These are phyloP conservation scores for Apiospora marii DNA, from an alignment of 2,329 filamentous ascomycete genomes.

Conservation along the genomic window DNA sequence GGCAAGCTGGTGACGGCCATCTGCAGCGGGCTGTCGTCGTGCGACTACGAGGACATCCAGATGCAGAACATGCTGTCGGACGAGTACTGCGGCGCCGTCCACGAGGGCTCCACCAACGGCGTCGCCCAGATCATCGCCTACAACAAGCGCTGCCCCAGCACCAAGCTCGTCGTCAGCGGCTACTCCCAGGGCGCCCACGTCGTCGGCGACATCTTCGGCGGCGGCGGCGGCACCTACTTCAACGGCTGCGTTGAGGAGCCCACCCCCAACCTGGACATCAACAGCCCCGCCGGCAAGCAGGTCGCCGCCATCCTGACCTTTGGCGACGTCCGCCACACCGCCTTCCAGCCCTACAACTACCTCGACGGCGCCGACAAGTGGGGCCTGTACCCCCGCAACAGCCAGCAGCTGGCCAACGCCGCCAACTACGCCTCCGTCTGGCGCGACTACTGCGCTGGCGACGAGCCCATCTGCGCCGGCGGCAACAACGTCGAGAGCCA, in stretches of 20 bases:
- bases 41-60: conserved; percentile 40
- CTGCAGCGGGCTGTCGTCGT: conserved; percentile 36
- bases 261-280: conserved; percentile 38
- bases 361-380: conserved; percentile 37
- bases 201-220: conserved; percentile 46
- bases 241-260: conserved; percentile 39
- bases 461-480: conserved; percentile 50
- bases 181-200: conserved; percentile 52
- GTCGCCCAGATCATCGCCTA: conserved; percentile 49
- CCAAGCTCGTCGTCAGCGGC: conserved; percentile 50
- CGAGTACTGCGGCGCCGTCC: conserved; percentile 47
- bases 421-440: conserved; percentile 37
- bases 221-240: conserved; percentile 45
- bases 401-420: conserved; percentile 39
- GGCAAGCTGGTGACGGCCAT: conserved; percentile 41
- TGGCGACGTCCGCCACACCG: conserved; percentile 46
- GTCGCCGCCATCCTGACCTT: conserved; percentile 46
- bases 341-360: conserved; percentile 45
- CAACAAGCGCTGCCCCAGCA: conserved; percentile 47
- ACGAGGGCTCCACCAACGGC: conserved; percentile 46
- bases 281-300: conserved; percentile 41
- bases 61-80: conserved; percentile 40
- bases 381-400: conserved; percentile 42
- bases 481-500: conserved; percentile 44
- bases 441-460: conserved; percentile 46